These are phyloP conservation scores for Rhododendron williamsianum DNA, from an alignment of 148 eudicot genomes.

Conservation along the genomic window DNA sequence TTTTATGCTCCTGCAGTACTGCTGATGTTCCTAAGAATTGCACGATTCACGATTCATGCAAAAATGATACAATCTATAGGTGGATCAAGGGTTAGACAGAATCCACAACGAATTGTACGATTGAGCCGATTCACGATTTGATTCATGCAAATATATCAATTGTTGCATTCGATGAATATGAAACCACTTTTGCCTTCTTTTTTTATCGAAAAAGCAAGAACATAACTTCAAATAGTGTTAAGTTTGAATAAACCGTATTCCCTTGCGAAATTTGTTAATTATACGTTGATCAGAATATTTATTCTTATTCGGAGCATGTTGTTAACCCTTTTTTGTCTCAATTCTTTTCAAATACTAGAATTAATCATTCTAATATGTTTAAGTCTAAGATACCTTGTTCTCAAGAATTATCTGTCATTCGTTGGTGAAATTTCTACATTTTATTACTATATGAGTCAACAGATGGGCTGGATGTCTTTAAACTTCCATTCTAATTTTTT, in stretches of 20 bases:
- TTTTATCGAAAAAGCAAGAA: background rate
- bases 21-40: background rate
- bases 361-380: background rate
- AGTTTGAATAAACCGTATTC: background rate
- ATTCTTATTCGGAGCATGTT: background rate
- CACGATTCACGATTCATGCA: too few relatives aligned
- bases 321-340: background rate
- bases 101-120: too few relatives aligned
- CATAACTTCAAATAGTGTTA: background rate
- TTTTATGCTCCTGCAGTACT: background rate
- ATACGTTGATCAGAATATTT: background rate
- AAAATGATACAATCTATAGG: too few relatives aligned
- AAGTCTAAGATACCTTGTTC: background rate
- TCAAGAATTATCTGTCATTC: background rate
- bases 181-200: too few relatives aligned
- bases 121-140: too few relatives aligned
- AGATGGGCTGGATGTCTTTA: too few relatives aligned
- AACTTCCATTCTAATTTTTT: too few relatives aligned
- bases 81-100: too few relatives aligned
- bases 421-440: too few relatives aligned
- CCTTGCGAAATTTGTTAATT: background rate
- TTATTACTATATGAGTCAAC: too few relatives aligned
- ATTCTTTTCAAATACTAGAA: background rate
- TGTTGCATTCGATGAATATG: too few relatives aligned
- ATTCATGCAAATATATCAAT: too few relatives aligned